phyloP scores from a whole-genome alignment of 495 filamentous ascomycete species.

The Xylaria intraflava region DNA sequence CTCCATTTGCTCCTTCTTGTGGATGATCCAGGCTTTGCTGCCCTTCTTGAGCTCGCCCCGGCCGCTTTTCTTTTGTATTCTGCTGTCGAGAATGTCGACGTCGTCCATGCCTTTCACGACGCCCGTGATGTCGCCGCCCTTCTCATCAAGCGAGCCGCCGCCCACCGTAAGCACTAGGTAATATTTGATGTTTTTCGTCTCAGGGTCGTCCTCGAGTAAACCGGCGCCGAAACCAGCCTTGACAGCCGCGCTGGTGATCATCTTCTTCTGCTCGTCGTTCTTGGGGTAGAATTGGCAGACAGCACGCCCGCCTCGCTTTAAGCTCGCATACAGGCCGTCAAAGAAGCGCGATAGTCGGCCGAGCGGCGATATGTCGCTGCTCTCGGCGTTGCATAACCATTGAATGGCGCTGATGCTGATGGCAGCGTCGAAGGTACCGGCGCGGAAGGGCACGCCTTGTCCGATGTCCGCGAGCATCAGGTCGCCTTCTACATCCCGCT shows the following conservation, averaged over 20 bases:
- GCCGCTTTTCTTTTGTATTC: constrained; percentile 49
- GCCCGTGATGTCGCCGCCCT: constrained; percentile 72
- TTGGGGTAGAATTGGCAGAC: constrained; percentile 98
- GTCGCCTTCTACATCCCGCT: constrained; percentile 88
- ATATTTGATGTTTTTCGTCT: constrained; percentile 88
- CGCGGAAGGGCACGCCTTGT: constrained; percentile 88
- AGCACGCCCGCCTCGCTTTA: constrained; percentile 79
- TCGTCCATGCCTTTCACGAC: constrained; percentile 81
- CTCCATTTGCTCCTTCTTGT: constrained; percentile 94
- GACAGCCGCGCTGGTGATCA: constrained; percentile 85
- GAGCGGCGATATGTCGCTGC: constrained; percentile 68
- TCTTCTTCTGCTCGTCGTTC: constrained; percentile 81
- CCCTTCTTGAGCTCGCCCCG: constrained; percentile 62
- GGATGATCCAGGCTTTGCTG: constrained; percentile 81
- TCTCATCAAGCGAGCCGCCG: constrained; percentile 58
- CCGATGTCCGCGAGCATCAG: constrained; percentile 88
- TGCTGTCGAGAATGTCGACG: constrained; percentile 73
- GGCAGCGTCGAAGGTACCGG: constrained; percentile 89
- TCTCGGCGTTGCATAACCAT: constrained; percentile 96
- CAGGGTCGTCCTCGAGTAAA: constrained; percentile 88
- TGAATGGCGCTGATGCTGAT: constrained; percentile 92
- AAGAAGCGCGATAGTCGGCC: constrained; percentile 81
- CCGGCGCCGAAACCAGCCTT: constrained; percentile 94
- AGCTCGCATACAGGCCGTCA: constrained; percentile 76
- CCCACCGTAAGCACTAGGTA: constrained; percentile 94